These are phyloP conservation scores for Leptoxyphium fumago DNA, from an alignment of 2,329 filamentous ascomycete genomes.

Conservation along the genomic window DNA sequence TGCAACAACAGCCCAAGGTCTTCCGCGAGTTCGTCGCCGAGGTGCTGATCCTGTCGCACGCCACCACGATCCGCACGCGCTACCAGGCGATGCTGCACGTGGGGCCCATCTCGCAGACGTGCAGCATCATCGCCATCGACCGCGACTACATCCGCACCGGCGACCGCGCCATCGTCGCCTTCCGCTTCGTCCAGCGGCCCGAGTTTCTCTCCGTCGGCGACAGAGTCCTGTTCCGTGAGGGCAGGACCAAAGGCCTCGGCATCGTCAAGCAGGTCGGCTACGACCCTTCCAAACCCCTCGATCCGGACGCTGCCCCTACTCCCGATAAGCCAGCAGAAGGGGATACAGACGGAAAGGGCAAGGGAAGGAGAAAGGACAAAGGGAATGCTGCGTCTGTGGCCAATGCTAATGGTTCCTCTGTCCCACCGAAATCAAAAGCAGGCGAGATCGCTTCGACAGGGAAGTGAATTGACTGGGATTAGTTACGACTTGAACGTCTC, in stretches of 20 bases:
- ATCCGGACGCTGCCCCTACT: slow-evolving; percentile 16
- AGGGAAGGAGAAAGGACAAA: background rate
- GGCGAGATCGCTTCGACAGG: too few species aligned
- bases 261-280: slow-evolving; percentile 90
- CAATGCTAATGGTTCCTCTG: too few species aligned
- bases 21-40: slow-evolving; percentile 43
- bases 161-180: slow-evolving; percentile 85
- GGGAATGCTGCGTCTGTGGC: too few species aligned
- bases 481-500: too few species aligned
- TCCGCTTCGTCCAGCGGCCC: slow-evolving; percentile 84
- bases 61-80: slow-evolving; percentile 89
- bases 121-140: slow-evolving; percentile 93
- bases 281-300: slow-evolving; percentile 44
- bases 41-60: slow-evolving; percentile 89
- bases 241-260: slow-evolving; percentile 83
- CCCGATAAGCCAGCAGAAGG: too few species aligned
- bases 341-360: background rate
- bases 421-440: too few species aligned
- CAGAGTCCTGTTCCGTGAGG: slow-evolving; percentile 82
- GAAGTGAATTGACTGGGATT: too few species aligned
- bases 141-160: slow-evolving; percentile 89
- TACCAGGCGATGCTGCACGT: slow-evolving; percentile 99
- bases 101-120: slow-evolving; percentile 87
- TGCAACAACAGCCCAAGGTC: slow-evolving; percentile 29
- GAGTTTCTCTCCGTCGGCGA: slow-evolving; percentile 86